Conservation (phyloP, 768 basidiomycete genomes). For the Tulasnella sp. region DNA sequence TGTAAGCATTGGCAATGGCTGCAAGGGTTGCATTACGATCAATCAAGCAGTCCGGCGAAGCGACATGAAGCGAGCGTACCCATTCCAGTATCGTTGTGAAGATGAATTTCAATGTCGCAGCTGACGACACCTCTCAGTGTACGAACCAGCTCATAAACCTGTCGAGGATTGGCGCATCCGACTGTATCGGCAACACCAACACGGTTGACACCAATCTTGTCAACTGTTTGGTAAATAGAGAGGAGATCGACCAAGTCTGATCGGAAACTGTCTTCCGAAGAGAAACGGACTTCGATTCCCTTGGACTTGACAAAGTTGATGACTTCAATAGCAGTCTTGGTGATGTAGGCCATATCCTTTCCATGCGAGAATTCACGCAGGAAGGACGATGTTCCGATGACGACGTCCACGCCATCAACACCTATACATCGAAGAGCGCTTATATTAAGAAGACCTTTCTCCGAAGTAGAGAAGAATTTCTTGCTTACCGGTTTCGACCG, state of each 20-base stretch:
- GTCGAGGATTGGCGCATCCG: conserved; percentile 95
- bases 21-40: neutral
- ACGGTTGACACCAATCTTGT: conserved; percentile 97
- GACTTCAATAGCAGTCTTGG: conserved; percentile 96
- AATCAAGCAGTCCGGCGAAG: neutral
- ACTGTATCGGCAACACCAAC: conserved; percentile 99
- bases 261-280: conserved; percentile 98
- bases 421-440: conserved; percentile 33
- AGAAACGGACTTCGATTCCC: conserved; percentile 98
- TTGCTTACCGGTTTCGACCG: conserved; percentile 82
- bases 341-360: conserved; percentile 99
- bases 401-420: conserved; percentile 97
- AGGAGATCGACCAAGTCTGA: conserved; percentile 97
- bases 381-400: conserved; percentile 98
- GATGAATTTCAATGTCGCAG: conserved; percentile 95
- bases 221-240: conserved; percentile 97
- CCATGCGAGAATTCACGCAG: conserved; percentile 99
- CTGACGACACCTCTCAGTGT: conserved; percentile 91
- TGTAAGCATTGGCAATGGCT: conserved; percentile 98
- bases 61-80: conserved; percentile 60
- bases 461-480: neutral
- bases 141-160: conserved; percentile 95
- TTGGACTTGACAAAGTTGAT: conserved; percentile 99
- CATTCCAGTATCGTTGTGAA: conserved; percentile 86
- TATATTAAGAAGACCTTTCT: neutral